Evolutionary conservation across 148 eudicot species (phyloP).

Genomic region (Rhododendron henanense): DNA sequence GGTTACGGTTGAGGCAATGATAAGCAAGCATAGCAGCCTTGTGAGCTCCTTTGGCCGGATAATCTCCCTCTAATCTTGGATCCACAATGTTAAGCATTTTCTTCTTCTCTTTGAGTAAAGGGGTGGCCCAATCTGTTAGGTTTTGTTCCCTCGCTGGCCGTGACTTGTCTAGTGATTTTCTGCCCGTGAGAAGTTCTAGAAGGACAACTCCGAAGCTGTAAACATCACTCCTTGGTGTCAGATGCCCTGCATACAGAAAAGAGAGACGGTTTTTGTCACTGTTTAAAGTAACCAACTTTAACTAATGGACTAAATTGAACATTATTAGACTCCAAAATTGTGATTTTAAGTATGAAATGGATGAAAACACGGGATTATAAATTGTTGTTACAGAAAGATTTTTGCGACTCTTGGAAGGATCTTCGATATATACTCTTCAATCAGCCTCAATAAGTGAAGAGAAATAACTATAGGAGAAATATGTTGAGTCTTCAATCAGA

Average conservation of each 20-base stretch:
- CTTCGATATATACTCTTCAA: background rate
- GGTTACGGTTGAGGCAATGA: conserved; percentile 80
- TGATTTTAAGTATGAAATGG: background rate
- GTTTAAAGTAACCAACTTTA: background rate
- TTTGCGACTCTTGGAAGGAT: background rate
- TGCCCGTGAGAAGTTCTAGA: conserved; percentile 77
- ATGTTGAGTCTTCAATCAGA: background rate
- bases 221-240: conserved; percentile 79
- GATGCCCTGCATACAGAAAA: conserved; percentile 50
- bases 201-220: conserved; percentile 87
- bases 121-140: conserved; percentile 81
- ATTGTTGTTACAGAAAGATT: background rate
- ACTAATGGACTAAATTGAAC: background rate
- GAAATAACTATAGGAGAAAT: background rate
- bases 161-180: conserved; percentile 77
- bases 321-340: background rate
- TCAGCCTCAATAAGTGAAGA: background rate
- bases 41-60: conserved; percentile 69
- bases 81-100: conserved; percentile 61
- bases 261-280: background rate
- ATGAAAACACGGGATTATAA: background rate
- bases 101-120: conserved; percentile 75
- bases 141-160: conserved; percentile 80
- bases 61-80: conserved; percentile 65
- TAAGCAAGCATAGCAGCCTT: conserved; percentile 90